Base-by-base conservation (phyloP, 768 basidiomycete genomes). In the Russula emetica region DNA sequence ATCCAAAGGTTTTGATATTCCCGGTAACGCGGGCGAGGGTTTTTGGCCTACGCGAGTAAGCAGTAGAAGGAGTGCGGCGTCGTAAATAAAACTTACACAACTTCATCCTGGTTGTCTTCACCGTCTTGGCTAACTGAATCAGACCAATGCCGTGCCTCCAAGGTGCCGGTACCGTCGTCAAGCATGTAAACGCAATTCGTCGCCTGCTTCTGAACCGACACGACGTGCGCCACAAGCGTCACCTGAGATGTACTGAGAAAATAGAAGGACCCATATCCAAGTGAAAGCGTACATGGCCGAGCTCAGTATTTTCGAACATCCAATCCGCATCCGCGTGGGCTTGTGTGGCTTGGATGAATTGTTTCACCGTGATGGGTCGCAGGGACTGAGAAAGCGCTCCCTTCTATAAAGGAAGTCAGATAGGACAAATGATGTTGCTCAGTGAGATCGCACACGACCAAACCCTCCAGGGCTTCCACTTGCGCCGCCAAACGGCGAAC, bases 271-370 rank as follows among this genome's bases (percentile, higher is more conserved):
- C 9, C 10, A 30, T 28, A 24, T 16, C 5, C n/a, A 26, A 34
- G 50, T 28, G 38, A 51, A n/a, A 2, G 68, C 77, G 65, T 67
- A 92, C 95, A 74, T 92, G 91, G 54, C 89, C 89, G 62, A 94
- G 79, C 66, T 94, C 90, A 5, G 80, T 75, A 32, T 85, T 88
- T 62, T 94, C 94, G 38, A 98, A 78, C 63, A 80, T 79, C 85
- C 93, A 97, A 62, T 95, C 92, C 2, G 91, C 88, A 68, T 98
- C 95, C 1, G 88, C 80, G 71, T 96, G 92, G 6, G 86, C 80
- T 77, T 95, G 94, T n/a, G 77, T 80, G 2, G 94, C 89, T 68
- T 83, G 81, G 40, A 78, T 72, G 51, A 97, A 79, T 71, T 96
- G 94, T 57, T 83, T 80, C 69, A 90, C 81, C 3, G 88, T 92